Base-by-base conservation (phyloP, 2,329 filamentous ascomycete genomes). In the Fusarium coicis region DNA sequence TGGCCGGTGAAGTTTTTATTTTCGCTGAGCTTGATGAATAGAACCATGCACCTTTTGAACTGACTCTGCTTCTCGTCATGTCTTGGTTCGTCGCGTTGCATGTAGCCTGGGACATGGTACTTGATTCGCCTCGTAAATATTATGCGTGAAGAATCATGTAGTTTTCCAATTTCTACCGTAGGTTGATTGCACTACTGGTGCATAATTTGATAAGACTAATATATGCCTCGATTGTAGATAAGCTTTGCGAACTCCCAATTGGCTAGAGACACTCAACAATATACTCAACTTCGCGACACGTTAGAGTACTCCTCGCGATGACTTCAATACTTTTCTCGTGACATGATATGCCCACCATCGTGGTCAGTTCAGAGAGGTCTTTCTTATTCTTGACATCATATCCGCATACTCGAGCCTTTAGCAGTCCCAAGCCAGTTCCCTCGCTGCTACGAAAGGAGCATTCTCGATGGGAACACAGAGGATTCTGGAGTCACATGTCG, bases 1-100 rank as follows among this genome's bases (percentile, higher is more conserved):
- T 64, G 59, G 59, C 43, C 50, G 63, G 44, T 50, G 39, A 46
- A 63, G 39, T 68, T 63, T 34, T 34, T 34, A 63, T 21, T 55
- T 50, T 68, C 32, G 61, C n/a, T 34, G 55, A 50, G 39, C 26
- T 36, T 63, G 39, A 18, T 54, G 34, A 59, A 70, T 64, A 49
- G 23, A 47, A 15, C 6, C n/a, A 50, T 12, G 15, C 19, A 30
- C 6, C 4, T 21, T n/a, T 36, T 40, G 34, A 39, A 34, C 11
- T 2, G 4, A n/a, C 1, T 19, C 14, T 8, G 10, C 23, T 37
- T 2, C 15, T 10, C 3, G 36, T 47, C 23, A 53, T n/a, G 14
- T 28, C n/a, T 26, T 28, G 34, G 1, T 32, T 19, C 28, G 23
- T 6, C 3, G 9, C 4, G n/a, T 5, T 21, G 9, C 18, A 10